phyloP scores from a whole-genome alignment of 2,329 filamentous ascomycete species.

The Penicillium sp. region DNA sequence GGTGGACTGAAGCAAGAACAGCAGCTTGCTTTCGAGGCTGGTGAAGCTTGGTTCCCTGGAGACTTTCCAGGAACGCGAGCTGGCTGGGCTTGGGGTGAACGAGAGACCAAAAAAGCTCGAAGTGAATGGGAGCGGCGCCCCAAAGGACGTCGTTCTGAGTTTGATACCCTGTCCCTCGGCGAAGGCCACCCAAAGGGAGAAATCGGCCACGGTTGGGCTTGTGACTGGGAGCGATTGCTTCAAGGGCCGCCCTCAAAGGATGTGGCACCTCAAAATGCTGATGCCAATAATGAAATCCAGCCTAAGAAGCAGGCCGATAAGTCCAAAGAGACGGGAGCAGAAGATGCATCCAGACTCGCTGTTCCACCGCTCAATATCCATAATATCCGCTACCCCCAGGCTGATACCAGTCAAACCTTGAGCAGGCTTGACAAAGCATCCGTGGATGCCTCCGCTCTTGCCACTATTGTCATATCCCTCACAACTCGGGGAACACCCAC shows the following conservation, averaged over 20 bases:
- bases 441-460: slow-evolving; percentile 36
- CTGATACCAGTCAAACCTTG: slow-evolving; percentile 34
- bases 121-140: slow-evolving; percentile 74
- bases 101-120: slow-evolving; percentile 61
- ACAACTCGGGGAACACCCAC: slow-evolving; percentile 69
- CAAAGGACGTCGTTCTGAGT: slow-evolving; percentile 77
- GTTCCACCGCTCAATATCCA: slow-evolving; percentile 35
- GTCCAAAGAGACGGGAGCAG: slow-evolving; percentile 6
- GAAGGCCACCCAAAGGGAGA: slow-evolving; percentile 72
- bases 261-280: background rate
- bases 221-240: slow-evolving; percentile 77
- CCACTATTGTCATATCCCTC: slow-evolving; percentile 68
- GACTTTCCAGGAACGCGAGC: slow-evolving; percentile 80
- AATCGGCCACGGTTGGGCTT: slow-evolving; percentile 76
- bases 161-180: slow-evolving; percentile 72
- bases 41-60: slow-evolving; percentile 78
- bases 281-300: background rate
- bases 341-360: slow-evolving; percentile 9
- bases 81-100: slow-evolving; percentile 75
- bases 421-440: slow-evolving; percentile 19
- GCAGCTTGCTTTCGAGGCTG: slow-evolving; percentile 80
- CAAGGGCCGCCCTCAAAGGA: slow-evolving; percentile 26
- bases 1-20: slow-evolving; percentile 77
- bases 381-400: slow-evolving; percentile 41
- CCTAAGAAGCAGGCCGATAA: slow-evolving; percentile 16